Evolutionary conservation across 129 eudicot genomes (phyloP), one percentile per base, ranked within the genome.

Genomic region (Centaurea solstitialis): DNA sequence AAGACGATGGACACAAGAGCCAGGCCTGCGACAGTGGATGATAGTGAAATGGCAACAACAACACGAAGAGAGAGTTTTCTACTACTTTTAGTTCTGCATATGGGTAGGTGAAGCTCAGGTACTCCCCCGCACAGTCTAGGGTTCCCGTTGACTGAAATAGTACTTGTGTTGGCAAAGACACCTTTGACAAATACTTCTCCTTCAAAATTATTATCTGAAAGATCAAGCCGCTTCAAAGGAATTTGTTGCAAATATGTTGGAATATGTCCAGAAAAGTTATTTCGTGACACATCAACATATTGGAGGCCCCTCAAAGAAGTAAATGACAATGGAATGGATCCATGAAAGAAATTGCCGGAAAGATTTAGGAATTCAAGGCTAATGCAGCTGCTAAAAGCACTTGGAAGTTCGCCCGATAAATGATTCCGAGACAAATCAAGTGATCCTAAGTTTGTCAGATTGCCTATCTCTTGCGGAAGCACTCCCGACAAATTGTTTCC

Each of bases 71-170:
- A 23, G 13, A 18, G 47, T 15, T 45, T 65, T 28, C 50, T 65
- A 17, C 66, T 65, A 10, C 35, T 47, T 57, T 83, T 64, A 20
- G 35, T 21, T 67, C 9, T 64, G 75, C 86, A 83, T 72, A 30
- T 43, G n/a, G 79, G 74, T n/a, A 72, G 45, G 33, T 77, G 28
- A 39, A 83, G 73, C 28, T 78, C 80, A 0, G 40, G 57, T 12
- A 50, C 12, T 12, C 83, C 87, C 72, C 87, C 83, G 17, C 87
- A 83, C 4, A 83, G 71, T 39, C 40, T 73, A 37, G 23, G n/a
- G 26, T 78, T 77, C 40, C 83, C 83, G 21, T 5, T 17, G 22
- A 83, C n/a, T 4, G 80, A 64, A 64, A 83, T 20, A 66, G 83
- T 67, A 65, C 80, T 73, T 22, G 72, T 4, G 59, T 78, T 78